A percentile compares a stretch with the other conserved stretches of the same genome.
Conservation (phyloP, 176 grass and related monocot species). For the Melocanna baccifera region DNA sequence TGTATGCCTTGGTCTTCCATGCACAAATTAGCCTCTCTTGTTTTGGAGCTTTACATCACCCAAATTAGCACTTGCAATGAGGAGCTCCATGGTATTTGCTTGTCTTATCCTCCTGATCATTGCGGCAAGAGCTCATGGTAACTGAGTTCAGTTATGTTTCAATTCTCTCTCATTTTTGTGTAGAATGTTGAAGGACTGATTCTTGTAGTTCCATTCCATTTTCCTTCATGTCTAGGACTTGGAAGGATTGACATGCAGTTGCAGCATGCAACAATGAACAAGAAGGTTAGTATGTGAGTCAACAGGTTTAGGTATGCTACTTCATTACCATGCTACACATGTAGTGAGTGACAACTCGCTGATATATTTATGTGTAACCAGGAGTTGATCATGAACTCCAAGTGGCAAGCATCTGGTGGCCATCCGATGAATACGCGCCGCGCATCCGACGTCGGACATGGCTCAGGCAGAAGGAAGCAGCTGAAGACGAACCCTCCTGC, state of each 20-base stretch:
- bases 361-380: not conserved
- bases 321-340: not conserved
- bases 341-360: not conserved
- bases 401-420: not conserved
- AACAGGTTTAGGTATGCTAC: not conserved
- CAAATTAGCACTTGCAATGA: not conserved
- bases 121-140: not conserved
- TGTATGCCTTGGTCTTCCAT: not conserved
- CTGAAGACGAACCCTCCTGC: not conserved
- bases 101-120: not conserved
- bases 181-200: not conserved
- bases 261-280: not conserved
- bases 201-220: not conserved
- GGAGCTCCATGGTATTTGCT: not conserved
- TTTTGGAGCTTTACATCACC: not conserved
- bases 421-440: not conserved
- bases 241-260: slow-evolving; percentile 1
- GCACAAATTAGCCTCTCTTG: not conserved
- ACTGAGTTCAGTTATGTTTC: not conserved
- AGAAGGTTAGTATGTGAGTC: not conserved
- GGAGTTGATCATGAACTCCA: not conserved
- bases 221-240: not conserved
- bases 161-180: not conserved
- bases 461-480: not conserved
- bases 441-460: not conserved